Evolutionary conservation across 2,329 filamentous ascomycete species (phyloP).

Genomic region (Colletotrichum acutatum): DNA sequence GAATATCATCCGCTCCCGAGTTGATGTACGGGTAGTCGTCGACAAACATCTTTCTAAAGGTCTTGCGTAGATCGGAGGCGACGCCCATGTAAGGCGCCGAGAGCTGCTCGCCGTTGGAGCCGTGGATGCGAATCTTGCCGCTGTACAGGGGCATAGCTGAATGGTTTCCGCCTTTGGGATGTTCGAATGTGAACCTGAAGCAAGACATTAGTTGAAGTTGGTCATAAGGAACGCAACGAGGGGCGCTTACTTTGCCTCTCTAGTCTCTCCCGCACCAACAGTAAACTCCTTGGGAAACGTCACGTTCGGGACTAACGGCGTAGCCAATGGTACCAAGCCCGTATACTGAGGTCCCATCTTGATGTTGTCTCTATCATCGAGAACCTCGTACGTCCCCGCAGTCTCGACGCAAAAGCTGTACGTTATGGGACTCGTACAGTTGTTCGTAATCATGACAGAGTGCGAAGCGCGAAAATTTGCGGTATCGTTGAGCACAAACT

Average conservation of each 20-base stretch:
- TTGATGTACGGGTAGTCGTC: background rate
- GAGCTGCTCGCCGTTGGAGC: conserved; percentile 52
- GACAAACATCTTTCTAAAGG: conserved; percentile 14
- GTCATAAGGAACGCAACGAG: background rate
- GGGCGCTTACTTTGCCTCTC: conserved; percentile 31
- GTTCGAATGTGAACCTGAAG: conserved; percentile 41
- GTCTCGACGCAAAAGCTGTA: conserved; percentile 55
- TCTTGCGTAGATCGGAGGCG: conserved; percentile 9
- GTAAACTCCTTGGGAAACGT: conserved; percentile 29
- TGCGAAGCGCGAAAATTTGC: conserved; percentile 51
- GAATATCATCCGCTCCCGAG: background rate
- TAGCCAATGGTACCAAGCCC: background rate
- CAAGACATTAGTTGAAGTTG: background rate
- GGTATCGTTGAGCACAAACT: conserved; percentile 62
- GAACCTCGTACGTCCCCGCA: conserved; percentile 35
- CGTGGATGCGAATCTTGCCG: conserved; percentile 54
- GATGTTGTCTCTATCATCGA: conserved; percentile 4
- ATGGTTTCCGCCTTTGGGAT: conserved; percentile 39
- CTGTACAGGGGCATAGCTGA: conserved; percentile 54
- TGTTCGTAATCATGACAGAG: conserved; percentile 55
- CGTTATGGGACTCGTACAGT: conserved; percentile 45
- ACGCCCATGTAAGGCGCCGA: conserved; percentile 52
- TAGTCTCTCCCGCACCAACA: conserved; percentile 42
- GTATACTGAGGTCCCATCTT: conserved; percentile 3
- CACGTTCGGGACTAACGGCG: conserved; percentile 4